phyloP scores from a whole-genome alignment of 495 filamentous ascomycete genomes.

The Immersiella caudata region DNA sequence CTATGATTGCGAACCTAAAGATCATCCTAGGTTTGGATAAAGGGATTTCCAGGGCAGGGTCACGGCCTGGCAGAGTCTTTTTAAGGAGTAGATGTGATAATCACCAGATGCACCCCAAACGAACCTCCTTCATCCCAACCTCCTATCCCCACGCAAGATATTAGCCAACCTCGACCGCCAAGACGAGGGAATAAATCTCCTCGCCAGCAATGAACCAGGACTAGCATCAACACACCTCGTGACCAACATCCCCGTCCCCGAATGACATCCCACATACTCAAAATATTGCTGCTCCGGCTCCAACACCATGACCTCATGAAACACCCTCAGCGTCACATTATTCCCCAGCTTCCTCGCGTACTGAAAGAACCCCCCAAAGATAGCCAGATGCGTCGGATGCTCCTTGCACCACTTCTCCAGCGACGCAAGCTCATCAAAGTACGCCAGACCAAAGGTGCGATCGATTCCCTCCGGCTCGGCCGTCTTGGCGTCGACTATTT shows the following conservation, averaged over 20 bases:
- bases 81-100: too few species aligned
- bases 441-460: conserved; percentile 39
- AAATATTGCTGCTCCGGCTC: conserved; percentile 40
- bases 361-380: conserved; percentile 38
- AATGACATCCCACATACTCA: conserved; percentile 43
- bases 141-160: too few species aligned
- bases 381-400: conserved; percentile 39
- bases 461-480: conserved; percentile 26
- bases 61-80: too few species aligned
- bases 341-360: conserved; percentile 35
- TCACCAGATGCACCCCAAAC: too few species aligned
- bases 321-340: conserved; percentile 36
- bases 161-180: too few species aligned
- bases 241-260: conserved; percentile 37
- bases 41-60: too few species aligned
- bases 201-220: neutral
- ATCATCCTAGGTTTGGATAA: too few species aligned
- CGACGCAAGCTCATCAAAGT: conserved; percentile 38
- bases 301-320: conserved; percentile 42
- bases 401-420: conserved; percentile 40
- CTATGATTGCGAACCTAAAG: too few species aligned
- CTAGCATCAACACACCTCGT: neutral
- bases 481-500: conserved; percentile 30
- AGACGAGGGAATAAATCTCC: neutral
- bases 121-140: too few species aligned